phyloP scores from a whole-genome alignment of 2,329 filamentous ascomycete species.

The Fusarium sp. region DNA sequence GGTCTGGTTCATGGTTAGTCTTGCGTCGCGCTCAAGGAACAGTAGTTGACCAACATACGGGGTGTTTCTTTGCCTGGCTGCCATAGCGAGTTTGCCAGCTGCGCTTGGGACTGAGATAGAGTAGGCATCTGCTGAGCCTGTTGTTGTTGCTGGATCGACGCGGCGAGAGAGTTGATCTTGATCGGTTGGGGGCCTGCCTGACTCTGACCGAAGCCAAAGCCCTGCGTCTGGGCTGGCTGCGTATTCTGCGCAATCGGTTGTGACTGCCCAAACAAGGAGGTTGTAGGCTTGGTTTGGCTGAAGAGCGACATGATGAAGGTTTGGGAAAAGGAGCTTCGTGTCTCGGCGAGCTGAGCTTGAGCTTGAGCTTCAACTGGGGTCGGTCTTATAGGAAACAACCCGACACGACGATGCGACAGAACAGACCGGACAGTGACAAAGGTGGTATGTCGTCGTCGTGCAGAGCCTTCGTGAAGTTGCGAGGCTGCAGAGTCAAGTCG shows the following conservation, averaged over 20 bases:
- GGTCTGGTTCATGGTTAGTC: constrained; percentile 50
- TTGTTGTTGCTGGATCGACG: constrained; percentile 48
- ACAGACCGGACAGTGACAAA: neutral
- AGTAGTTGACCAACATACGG: constrained; percentile 50
- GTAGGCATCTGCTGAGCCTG: constrained; percentile 56
- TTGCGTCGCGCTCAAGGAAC: neutral
- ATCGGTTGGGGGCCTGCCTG: constrained; percentile 50
- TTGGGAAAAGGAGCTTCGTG: neutral
- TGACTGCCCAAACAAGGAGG: constrained; percentile 51
- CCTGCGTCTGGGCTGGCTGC: constrained; percentile 40
- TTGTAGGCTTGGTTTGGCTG: constrained; percentile 49
- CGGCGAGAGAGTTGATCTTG: constrained; percentile 54
- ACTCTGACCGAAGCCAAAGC: constrained; percentile 29
- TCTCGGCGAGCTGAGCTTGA: constrained; percentile 30
- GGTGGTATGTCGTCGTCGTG: neutral
- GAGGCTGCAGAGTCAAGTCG: constrained; percentile 29
- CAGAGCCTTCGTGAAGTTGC: constrained; percentile 1
- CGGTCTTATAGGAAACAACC: constrained; percentile 14
- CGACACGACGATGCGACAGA: neutral
- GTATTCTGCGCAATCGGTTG: constrained; percentile 47
- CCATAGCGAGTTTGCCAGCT: constrained; percentile 63
- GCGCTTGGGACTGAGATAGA: constrained; percentile 57
- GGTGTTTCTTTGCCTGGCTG: constrained; percentile 62
- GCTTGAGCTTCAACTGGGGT: constrained; percentile 17
- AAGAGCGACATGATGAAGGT: constrained; percentile 51